Evolutionary conservation across 768 basidiomycete species (phyloP).

Genomic region (Collybiopsis confluens): DNA sequence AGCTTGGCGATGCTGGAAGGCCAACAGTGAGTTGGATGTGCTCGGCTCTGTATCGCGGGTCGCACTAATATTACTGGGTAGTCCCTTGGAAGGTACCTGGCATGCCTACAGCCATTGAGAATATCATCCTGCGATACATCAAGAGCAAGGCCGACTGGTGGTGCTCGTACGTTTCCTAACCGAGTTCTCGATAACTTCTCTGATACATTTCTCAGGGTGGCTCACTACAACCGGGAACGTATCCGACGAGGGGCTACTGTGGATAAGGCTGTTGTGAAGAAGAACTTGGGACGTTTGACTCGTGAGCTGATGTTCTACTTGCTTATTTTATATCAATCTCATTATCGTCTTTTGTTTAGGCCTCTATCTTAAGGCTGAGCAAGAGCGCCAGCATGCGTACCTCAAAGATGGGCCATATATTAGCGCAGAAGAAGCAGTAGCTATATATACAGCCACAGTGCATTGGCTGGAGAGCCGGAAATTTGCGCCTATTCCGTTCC

Average conservation of each 20-base stretch:
- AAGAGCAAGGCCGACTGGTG: slow-evolving; percentile 99
- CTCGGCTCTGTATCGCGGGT: background rate
- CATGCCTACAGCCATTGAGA: slow-evolving; percentile 99
- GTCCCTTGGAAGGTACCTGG: slow-evolving; percentile 99
- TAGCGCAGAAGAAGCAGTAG: slow-evolving; percentile 97
- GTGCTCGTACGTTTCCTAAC: slow-evolving; percentile 63
- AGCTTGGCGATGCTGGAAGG: slow-evolving; percentile 98
- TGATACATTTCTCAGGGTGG: slow-evolving; percentile 50
- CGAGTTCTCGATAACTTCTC: background rate
- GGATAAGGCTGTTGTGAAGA: slow-evolving; percentile 98
- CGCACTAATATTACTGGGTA: slow-evolving; percentile 16
- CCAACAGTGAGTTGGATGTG: slow-evolving; percentile 64
- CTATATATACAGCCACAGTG: slow-evolving; percentile 97
- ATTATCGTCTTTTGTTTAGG: slow-evolving; percentile 32
- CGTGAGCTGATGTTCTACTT: slow-evolving; percentile 44
- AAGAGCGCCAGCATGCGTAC: slow-evolving; percentile 97
- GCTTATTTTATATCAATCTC: background rate
- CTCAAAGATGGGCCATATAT: slow-evolving; percentile 99
- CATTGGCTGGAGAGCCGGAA: slow-evolving; percentile 99
- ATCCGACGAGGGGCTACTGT: slow-evolving; percentile 96
- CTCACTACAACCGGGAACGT: slow-evolving; percentile 97
- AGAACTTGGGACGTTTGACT: slow-evolving; percentile 97
- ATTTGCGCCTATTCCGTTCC: slow-evolving; percentile 98
- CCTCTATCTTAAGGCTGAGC: slow-evolving; percentile 97
- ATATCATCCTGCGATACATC: slow-evolving; percentile 97